phyloP scores from a whole-genome alignment of 371 early-diverging fungal species.

The Funneliformis caledonium region DNA sequence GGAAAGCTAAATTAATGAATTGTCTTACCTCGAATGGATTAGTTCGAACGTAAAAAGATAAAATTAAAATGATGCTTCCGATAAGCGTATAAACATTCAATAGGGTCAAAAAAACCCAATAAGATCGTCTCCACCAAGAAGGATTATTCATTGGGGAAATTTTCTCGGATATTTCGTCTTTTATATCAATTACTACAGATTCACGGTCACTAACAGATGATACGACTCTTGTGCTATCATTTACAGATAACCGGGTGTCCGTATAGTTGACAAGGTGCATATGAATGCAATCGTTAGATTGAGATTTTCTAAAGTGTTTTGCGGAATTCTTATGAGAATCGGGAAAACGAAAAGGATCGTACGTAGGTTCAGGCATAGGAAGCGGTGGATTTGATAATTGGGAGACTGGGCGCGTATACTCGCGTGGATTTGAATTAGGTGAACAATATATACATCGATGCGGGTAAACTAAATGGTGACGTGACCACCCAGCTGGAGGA shows the following conservation, averaged over 20 bases:
- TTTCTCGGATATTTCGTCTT: background rate
- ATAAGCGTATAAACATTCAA: background rate
- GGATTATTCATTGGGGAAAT: conserved; percentile 22
- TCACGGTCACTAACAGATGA: background rate
- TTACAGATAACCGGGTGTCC: background rate
- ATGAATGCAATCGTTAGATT: background rate
- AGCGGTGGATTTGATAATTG: background rate
- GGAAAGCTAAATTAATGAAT: too few relatives aligned
- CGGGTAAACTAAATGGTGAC: background rate
- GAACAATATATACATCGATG: conserved; percentile 4
- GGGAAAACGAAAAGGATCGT: background rate
- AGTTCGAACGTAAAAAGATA: background rate
- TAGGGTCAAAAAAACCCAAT: background rate
- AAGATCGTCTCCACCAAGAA: background rate
- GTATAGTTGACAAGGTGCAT: background rate
- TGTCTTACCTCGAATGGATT: background rate
- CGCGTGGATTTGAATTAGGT: background rate
- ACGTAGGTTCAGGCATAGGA: background rate
- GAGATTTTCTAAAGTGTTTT: background rate
- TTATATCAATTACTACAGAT: background rate
- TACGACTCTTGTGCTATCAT: background rate
- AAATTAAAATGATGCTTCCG: background rate
- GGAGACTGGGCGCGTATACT: background rate
- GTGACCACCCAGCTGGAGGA: background rate
- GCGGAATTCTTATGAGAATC: background rate